These are phyloP conservation scores for Phytophthora vignae DNA, from an alignment of 352 stramenopile species.

Conservation along the genomic window DNA sequence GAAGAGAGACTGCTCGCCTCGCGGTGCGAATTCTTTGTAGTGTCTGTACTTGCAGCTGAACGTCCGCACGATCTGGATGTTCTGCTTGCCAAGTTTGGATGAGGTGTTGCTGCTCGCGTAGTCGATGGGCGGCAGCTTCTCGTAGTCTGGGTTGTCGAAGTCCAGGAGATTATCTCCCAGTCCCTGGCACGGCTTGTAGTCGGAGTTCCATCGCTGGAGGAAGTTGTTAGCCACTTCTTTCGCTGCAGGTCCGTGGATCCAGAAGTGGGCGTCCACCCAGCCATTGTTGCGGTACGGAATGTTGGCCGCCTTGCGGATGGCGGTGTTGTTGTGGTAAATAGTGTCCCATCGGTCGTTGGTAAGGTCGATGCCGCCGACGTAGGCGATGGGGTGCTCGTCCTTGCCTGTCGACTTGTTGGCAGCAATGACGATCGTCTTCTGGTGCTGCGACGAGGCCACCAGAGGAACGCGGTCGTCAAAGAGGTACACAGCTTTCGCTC, in stretches of 20 bases:
- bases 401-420: not conserved
- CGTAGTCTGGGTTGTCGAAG: constrained; percentile 57
- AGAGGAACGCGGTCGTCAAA: constrained; percentile 61
- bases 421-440: constrained; percentile 57
- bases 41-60: constrained; percentile 62
- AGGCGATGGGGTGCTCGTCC: constrained; percentile 43
- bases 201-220: constrained; percentile 58
- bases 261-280: constrained; percentile 61
- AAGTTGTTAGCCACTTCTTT: constrained; percentile 71
- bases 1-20: constrained; percentile 59
- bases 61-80: constrained; percentile 61
- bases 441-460: constrained; percentile 47
- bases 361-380: constrained; percentile 63
- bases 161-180: constrained; percentile 43
- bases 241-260: constrained; percentile 53
- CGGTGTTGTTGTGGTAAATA: constrained; percentile 50
- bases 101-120: constrained; percentile 19
- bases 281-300: constrained; percentile 49
- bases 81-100: constrained; percentile 31
- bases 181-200: constrained; percentile 33
- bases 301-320: constrained; percentile 33
- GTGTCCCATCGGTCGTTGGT: constrained; percentile 69
- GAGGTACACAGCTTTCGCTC: constrained; percentile 34
- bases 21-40: constrained; percentile 63
- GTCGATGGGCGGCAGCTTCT: constrained; percentile 18